Conservation (phyloP, 495 filamentous ascomycete species). For the Echria macrotheca region DNA sequence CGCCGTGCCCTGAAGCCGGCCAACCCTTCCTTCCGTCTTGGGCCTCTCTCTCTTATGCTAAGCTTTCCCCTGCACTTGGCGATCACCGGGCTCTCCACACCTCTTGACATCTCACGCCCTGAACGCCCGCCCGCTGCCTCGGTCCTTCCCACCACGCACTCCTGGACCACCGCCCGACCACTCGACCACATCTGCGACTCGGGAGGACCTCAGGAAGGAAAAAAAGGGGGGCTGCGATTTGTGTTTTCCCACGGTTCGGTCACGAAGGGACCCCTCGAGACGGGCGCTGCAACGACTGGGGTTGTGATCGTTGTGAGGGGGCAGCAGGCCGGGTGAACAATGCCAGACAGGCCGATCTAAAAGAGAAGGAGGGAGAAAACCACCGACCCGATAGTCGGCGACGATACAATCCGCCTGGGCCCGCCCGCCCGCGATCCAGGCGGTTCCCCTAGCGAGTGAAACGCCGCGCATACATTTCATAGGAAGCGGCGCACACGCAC, state of each 20-base stretch:
- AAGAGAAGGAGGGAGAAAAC: constrained; percentile 11
- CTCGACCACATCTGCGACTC: not conserved
- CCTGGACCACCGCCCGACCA: not conserved
- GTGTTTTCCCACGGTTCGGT: too few species aligned
- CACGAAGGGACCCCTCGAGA: too few species aligned
- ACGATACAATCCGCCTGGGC: constrained; percentile 10
- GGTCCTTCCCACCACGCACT: not conserved
- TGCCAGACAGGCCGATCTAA: constrained; percentile 5
- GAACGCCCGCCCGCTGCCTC: not conserved
- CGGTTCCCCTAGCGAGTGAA: too few species aligned
- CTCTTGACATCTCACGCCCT: constrained; percentile 4
- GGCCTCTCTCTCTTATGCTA: constrained; percentile 10
- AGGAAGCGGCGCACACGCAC: too few species aligned
- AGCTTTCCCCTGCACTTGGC: constrained; percentile 14
- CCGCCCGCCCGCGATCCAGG: constrained; percentile 1
- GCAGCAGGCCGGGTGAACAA: constrained; percentile 5
- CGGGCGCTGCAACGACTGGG: too few species aligned
- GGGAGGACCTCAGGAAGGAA: not conserved
- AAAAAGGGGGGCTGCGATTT: not conserved
- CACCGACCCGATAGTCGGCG: not conserved
- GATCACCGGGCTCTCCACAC: constrained; percentile 5
- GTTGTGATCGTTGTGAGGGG: not conserved
- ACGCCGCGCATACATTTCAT: too few species aligned
- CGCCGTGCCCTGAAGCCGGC: not conserved
- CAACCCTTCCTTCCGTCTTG: not conserved